Evolutionary conservation across 768 basidiomycete genomes (phyloP), one percentile per base, ranked within the genome.

Genomic region (Mrakia frigida): DNA sequence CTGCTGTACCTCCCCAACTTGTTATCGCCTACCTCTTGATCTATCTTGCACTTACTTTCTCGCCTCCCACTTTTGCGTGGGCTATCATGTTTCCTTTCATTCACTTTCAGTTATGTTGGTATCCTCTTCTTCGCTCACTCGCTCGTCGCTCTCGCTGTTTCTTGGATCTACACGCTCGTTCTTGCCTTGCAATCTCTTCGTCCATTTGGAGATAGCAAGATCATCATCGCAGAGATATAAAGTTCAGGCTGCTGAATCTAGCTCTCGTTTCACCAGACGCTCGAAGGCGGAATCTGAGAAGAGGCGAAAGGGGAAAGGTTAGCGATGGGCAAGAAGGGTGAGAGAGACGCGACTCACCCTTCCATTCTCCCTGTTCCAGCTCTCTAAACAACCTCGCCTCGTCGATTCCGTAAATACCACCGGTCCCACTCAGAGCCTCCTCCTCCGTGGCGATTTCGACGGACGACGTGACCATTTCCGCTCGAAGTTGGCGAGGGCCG

Each of bases 391-490:
- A 7, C 43, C 52, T n/a, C 14, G 25, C 71, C 56, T 77, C 76
- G 18, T 46, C 70, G 25, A 77, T 53, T 9, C 76, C 76, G 50
- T 77, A 77, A 9, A 68, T 31, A 5, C 37, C n/a, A 21, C 76
- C 76, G 25, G 41, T 50, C 10, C 71, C 76, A 1, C 70, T 52
- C 3, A 71, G 61, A 23, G 35, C 28, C 14, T 79, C 81, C 18
- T 81, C 87, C 61, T 87, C 85, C 71, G 86, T 87, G 65, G 92
- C 80, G 70, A 83, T 83, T 77, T 83, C 83, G 68, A 92, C 91
- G 85, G 77, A 86, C 84, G 41, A 87, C 87, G 81, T 91, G 87
- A 59, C 88, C 86, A 80, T 78, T 73, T 81, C 81, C 41, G 52
- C 74, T 50, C 75, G 35, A 9, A 81, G 39, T 70, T 77, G 79